Percentiles rank a stretch among this genome's conserved stretches.
These are phyloP conservation scores for Cryptococcus amylolentus DNA, from an alignment of 1,284 basidiomycete genomes.

Conservation along the genomic window DNA sequence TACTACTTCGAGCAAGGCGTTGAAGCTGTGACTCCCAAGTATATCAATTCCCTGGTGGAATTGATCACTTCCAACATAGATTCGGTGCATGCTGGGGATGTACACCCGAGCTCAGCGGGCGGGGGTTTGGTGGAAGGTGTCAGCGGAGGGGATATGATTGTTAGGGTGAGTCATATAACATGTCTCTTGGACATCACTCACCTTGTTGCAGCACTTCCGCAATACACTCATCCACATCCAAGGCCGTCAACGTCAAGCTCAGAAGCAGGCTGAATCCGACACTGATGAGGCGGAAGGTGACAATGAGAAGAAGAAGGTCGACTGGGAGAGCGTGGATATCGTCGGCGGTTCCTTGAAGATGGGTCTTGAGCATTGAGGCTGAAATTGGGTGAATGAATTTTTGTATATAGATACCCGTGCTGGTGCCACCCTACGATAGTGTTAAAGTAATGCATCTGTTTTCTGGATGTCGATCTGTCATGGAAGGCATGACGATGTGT, in stretches of 20 bases:
- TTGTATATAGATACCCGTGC: no score
- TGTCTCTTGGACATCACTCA: neutral
- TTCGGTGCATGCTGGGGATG: conserved; percentile 73
- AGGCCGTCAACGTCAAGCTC: conserved; percentile 31
- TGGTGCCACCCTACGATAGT: no score
- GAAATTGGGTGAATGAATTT: neutral
- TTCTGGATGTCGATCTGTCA: no score
- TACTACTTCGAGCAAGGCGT: conserved; percentile 91
- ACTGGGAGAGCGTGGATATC: conserved; percentile 81
- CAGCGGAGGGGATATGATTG: conserved; percentile 84
- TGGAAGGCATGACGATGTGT: no score
- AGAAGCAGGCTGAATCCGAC: conserved; percentile 3
- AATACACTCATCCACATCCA: conserved; percentile 81
- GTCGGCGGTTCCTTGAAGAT: conserved; percentile 81
- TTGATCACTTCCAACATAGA: conserved; percentile 88
- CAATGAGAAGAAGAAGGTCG: conserved; percentile 51
- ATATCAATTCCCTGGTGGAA: conserved; percentile 88
- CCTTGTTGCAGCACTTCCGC: conserved; percentile 66
- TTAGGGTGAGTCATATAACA: conserved; percentile 32
- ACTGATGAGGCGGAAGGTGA: conserved; percentile 48
- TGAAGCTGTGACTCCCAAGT: conserved; percentile 86
- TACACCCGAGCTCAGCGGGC: conserved; percentile 59
- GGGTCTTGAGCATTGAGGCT: conserved; percentile 52
- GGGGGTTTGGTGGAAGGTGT: conserved; percentile 79
- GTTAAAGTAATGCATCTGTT: no score